Evolutionary conservation across 2,329 filamentous ascomycete species (phyloP).

Genomic region (Alternaria tenuissima): DNA sequence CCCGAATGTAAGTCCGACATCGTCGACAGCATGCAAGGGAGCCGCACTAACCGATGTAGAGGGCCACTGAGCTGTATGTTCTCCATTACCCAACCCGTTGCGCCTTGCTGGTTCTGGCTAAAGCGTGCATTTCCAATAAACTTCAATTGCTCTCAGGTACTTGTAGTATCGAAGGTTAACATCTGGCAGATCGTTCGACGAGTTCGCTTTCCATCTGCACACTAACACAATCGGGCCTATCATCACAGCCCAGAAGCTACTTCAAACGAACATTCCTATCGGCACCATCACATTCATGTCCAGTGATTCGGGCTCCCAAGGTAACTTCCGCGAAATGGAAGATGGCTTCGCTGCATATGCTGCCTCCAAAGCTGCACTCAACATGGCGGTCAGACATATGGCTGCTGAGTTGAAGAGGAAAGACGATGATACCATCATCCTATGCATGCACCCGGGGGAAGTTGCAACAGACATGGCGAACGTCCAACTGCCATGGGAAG

Average conservation of each 20-base stretch:
- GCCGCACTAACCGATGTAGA: constrained; percentile 50
- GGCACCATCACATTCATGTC: constrained; percentile 65
- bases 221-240: constrained; percentile 69
- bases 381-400: constrained; percentile 65
- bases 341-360: constrained; percentile 67
- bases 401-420: constrained; percentile 63
- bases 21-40: constrained; percentile 15
- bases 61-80: constrained; percentile 61
- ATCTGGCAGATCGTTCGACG: constrained; percentile 57
- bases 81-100: constrained; percentile 19
- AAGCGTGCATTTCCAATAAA: constrained; percentile 28
- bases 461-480: constrained; percentile 66
- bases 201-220: constrained; percentile 64
- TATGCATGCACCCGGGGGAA: constrained; percentile 67
- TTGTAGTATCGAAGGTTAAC: constrained; percentile 14
- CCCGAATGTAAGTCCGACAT: constrained; percentile 59
- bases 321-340: constrained; percentile 62
- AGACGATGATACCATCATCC: constrained; percentile 58
- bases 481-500: constrained; percentile 60
- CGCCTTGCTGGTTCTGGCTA: constrained; percentile 31
- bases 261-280: constrained; percentile 57
- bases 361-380: constrained; percentile 65
- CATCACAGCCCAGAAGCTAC: constrained; percentile 62
- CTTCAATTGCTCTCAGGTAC: constrained; percentile 12
- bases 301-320: constrained; percentile 63